Evolutionary conservation across 768 basidiomycete species (phyloP), one percentile per base, ranked within the genome.

Genomic region (Boletus rubroflammeus): DNA sequence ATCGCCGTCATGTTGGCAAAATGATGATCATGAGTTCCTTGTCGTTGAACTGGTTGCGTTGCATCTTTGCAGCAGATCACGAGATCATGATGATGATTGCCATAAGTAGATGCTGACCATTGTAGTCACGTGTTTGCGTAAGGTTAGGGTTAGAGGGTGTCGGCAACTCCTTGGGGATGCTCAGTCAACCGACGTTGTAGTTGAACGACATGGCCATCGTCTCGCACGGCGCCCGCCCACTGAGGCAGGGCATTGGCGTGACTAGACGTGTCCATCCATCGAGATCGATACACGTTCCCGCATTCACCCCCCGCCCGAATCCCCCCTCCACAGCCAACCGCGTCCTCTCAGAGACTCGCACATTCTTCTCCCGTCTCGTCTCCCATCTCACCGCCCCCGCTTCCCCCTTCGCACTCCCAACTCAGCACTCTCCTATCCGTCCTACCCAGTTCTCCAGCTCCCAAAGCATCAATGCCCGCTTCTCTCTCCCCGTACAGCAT

Each of bases 331-430:
- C 73, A 35, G 65, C 75, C 1, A 76, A 82, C 59, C 76, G 73
- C 51, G 59, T 86, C 42, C 70, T 86, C 53, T 73, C 74, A 17
- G 75, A 80, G 39, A 78, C 86, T 15, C 80, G 77, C 53, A 77
- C 76, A n/a, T 54, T 86, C 34, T 60, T 88, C 44, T 72, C 80
- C 43, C 77, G 74, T 34, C 76, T 89, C 55, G 76, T 85, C 52
- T 72, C 78, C 11, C 77, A 81, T 50, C 75, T 87, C 32, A 79
- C 81, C 35, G 66, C 86, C 5, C 85, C 86, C 3, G 82, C 83
- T 47, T 66, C 60, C 43, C 67, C 13, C 55, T 65, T 29, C n/a
- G 60, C 50, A n/a, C 31, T 36, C 43, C 21, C n/a, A 17, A 17
- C 47, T 19, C 58, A 55, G 6, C 52, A 50, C 0, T 56, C 65